Base-by-base conservation (phyloP, 2,329 filamentous ascomycete species). In the Pestalotiopsis sp. region DNA sequence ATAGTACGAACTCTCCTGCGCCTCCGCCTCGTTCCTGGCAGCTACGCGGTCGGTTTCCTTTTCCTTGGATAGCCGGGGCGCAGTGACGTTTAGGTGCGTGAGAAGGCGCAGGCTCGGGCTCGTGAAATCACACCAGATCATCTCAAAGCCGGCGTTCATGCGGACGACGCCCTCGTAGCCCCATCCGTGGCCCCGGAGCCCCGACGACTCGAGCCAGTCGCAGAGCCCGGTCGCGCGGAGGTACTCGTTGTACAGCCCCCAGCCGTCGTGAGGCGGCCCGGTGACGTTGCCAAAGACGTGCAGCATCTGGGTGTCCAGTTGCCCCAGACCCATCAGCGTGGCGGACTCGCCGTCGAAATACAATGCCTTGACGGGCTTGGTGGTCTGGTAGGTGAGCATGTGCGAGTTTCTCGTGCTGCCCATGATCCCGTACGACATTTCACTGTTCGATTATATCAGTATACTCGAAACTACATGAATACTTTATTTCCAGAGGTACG, bases 391-490 rank as follows among this genome's bases (percentile, higher is more conserved):
- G 1, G 82, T 85, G 49, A 86, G 77, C 76, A 87, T 77, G 68
- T 82, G 81, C 9, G 82, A 83, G 64, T 82, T 74, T 41, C 80
- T 77, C 27, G 78, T 76, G 0, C 76, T 76, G 23, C 85, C 84
- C 80, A 85, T 86, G 70, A 87, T 86, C 4, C 82, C 83, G 71
- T 87, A 87, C n/a, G 83, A 79, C 85, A 86, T 87, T 68, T 83
- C 84, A 55, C 79, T 80, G 58, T 62, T 20, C 20, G 17, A 41
- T 73, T 41, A 71, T 69, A 17, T 64, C 5, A 60, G 20, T 25
- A 36, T 36, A 45, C 64, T 66, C 0, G 27, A 38, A 6, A 11
- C 12, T 3, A 9, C 45, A 52, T 52, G 41, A 3, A 52, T 3
- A 52, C 3, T 23, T 23, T 6, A 9, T 23, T n/a, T n/a, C 17